Percentiles rank a stretch among this genome's conserved stretches.
Conservation (phyloP, 108 stramenopile species). For the Cylindrotheca fusiformis region DNA sequence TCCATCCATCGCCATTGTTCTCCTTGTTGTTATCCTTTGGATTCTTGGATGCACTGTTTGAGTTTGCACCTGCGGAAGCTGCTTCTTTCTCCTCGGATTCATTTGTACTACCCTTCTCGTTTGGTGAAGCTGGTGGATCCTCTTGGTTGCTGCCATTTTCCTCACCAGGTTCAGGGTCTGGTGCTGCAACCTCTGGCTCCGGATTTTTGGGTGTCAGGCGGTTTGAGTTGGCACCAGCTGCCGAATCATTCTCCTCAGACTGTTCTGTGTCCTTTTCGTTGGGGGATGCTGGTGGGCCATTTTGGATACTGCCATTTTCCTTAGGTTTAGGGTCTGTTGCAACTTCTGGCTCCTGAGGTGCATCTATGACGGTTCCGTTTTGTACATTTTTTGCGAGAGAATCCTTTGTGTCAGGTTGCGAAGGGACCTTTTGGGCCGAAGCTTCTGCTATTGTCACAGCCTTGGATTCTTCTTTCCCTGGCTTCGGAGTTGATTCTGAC, state of each 20-base stretch:
- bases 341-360: background rate
- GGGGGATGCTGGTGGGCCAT: background rate
- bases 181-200: background rate
- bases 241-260: background rate
- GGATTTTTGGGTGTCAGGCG: background rate
- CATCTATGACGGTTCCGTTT: background rate
- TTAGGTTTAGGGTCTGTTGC: background rate
- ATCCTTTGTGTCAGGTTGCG: no score
- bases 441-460: no score
- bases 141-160: slow-evolving; percentile 2
- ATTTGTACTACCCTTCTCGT: background rate
- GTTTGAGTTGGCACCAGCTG: background rate
- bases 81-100: background rate
- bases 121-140: background rate
- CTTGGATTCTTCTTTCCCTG: no score
- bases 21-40: background rate
- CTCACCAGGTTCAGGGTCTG: slow-evolving; percentile 1
- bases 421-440: no score
- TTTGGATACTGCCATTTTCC: background rate
- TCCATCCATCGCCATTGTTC: background rate
- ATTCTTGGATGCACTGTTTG: background rate
- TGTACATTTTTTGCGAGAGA: no score
- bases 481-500: no score
- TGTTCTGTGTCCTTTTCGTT: background rate
- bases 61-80: background rate